A percentile compares a stretch with the other conserved stretches of the same genome.
Evolutionary conservation across 371 early-diverging fungal species (phyloP).

Genomic region (Circinella minor): DNA sequence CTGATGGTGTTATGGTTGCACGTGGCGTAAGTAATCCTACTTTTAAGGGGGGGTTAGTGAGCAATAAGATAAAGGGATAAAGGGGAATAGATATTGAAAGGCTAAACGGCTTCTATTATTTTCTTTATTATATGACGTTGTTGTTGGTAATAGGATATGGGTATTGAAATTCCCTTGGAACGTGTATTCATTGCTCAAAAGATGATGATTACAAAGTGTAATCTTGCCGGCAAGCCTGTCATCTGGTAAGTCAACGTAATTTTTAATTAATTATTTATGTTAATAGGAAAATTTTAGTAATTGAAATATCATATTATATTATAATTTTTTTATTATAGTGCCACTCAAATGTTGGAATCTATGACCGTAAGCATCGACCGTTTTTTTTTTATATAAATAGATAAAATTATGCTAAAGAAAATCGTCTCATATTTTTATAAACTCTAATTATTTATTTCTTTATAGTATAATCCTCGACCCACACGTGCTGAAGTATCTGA

Average conservation of each 20-base stretch:
- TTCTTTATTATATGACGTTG: no score
- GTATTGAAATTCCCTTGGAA: constrained; percentile 95
- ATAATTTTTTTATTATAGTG: constrained; percentile 43
- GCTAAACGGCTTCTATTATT: background rate
- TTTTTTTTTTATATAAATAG: no score
- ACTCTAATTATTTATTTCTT: background rate
- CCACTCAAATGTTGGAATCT: constrained; percentile 99
- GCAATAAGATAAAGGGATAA: background rate
- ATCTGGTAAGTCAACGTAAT: constrained; percentile 58
- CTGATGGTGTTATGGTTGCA: constrained; percentile 99
- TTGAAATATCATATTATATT: background rate
- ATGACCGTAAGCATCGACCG: constrained; percentile 72
- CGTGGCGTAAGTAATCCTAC: constrained; percentile 70
- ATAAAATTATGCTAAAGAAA: no score
- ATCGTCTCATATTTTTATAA: background rate
- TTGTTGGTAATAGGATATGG: constrained; percentile 73
- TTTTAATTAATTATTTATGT: no score
- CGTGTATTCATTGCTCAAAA: constrained; percentile 95
- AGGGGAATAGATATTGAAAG: no score
- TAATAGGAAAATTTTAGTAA: no score
- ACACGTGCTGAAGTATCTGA: constrained; percentile 99
- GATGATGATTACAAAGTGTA: constrained; percentile 96
- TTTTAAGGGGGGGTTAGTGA: background rate
- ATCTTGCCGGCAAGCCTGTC: constrained; percentile 94
- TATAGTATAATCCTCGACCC: constrained; percentile 87